A percentile compares a stretch with the other conserved stretches of the same genome.
Conservation (phyloP, 2,329 filamentous ascomycete genomes). For the Talaromyces verruculosus region DNA sequence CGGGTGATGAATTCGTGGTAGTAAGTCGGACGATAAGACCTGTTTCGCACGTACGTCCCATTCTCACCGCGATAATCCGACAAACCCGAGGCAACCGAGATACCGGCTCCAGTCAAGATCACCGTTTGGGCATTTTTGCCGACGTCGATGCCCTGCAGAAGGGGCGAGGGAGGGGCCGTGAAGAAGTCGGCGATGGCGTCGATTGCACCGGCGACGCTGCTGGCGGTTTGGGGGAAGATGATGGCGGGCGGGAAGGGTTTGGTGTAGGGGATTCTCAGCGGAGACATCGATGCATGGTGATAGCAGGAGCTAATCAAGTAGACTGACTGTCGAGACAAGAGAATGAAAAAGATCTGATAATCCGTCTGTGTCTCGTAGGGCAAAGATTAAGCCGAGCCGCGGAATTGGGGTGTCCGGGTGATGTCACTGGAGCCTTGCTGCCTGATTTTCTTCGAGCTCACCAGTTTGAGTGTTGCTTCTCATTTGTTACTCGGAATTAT, state of each 20-base stretch:
- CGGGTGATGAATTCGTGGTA: slow-evolving; percentile 80
- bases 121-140: slow-evolving; percentile 58
- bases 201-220: slow-evolving; percentile 69
- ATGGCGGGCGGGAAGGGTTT: slow-evolving; percentile 72
- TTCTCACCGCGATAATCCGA: slow-evolving; percentile 88
- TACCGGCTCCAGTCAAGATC: slow-evolving; percentile 77
- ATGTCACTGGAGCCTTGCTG: slow-evolving; percentile 1
- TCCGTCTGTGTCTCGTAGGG: neutral
- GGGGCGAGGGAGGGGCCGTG: slow-evolving; percentile 55
- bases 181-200: slow-evolving; percentile 77
- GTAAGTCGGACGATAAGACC: slow-evolving; percentile 86
- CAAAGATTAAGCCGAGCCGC: neutral
- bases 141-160: slow-evolving; percentile 46
- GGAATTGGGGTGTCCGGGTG: neutral
- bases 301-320: neutral
- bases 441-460: neutral
- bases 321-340: too few species aligned
- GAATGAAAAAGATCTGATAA: neutral
- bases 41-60: slow-evolving; percentile 91
- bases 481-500: neutral
- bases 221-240: slow-evolving; percentile 71
- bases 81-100: slow-evolving; percentile 88
- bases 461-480: neutral
- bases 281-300: slow-evolving; percentile 60
- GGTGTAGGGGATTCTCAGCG: slow-evolving; percentile 88